Evolutionary conservation across 208 protist species (phyloP), one percentile per base, ranked within the genome.

Genomic region (Acanthamoeba sp.): DNA sequence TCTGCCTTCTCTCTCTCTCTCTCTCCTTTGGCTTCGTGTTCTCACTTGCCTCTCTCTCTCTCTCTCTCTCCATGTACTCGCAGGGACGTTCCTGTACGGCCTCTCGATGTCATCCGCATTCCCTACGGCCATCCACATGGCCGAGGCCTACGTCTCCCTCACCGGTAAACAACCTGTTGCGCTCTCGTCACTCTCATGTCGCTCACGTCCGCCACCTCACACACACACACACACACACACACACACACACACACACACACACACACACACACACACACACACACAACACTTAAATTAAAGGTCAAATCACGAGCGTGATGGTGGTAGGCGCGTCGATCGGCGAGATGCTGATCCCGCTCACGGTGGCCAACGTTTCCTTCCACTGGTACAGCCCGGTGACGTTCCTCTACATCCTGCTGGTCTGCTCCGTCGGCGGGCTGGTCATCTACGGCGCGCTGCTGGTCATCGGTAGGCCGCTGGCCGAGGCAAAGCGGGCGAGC

Each of bases 291-390:
- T 18, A 66, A 2, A 48, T 36, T 24, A 29, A 18, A 87, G 78
- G 78, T 9, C 45, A 52, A 52, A 73, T 69, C 38, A 91, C 85
- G 24, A 91, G 85, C 38, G 50, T 91, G 29, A 91, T 91, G 57
- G 85, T 91, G n/a, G 59, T 91, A 32, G 85, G 85, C 0, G 85
- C 85, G 57, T 91, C 57, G 4, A 55, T 91, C 27, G 85, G 85
- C 6, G 85, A 91, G 59, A 91, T 91, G 85, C 20, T 91, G 50
- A 91, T 91, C 57, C 85, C 85, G 36, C 85, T 91, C 10, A 45
- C 59, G 29, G 59, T 91, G 57, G 85, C 85, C 57, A 91, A 91
- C n/a, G 78, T 87, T 7, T 52, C 78, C 45, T 87, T 87, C 45
- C 57, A 87, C 0, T 87, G 78, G 78, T 87, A 62, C 27, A 59